Conservation (phyloP, 495 filamentous ascomycete genomes). For the Ascodesmis nigricans region DNA sequence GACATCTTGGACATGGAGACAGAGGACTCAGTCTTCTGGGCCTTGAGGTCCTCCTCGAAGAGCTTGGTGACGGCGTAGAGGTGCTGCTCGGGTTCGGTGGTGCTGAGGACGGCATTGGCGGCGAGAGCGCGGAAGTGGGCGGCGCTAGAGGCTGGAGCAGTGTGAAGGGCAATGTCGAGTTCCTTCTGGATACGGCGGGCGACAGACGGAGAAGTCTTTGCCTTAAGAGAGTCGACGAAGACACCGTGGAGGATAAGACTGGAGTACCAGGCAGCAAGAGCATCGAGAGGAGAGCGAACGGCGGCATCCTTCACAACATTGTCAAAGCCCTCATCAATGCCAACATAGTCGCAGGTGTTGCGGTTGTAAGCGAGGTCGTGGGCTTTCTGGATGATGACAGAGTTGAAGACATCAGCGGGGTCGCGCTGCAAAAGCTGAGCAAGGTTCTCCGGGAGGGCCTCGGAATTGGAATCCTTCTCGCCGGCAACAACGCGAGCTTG, state of each 20-base stretch:
- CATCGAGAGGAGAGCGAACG: slow-evolving; percentile 72
- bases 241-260: slow-evolving; percentile 49
- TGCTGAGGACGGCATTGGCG: slow-evolving; percentile 37
- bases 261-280: slow-evolving; percentile 78
- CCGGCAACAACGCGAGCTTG: slow-evolving; percentile 27
- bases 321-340: slow-evolving; percentile 51
- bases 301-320: slow-evolving; percentile 67
- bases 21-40: slow-evolving; percentile 12
- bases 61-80: slow-evolving; percentile 34
- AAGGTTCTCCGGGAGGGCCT: slow-evolving; percentile 56
- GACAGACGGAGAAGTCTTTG: slow-evolving; percentile 19
- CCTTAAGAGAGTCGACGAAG: slow-evolving; percentile 38
- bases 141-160: slow-evolving; percentile 59
- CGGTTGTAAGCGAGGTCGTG: slow-evolving; percentile 83
- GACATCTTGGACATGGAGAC: slow-evolving; percentile 26
- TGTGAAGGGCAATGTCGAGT: slow-evolving; percentile 43
- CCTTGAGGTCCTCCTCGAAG: slow-evolving; percentile 23
- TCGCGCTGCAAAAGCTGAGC: slow-evolving; percentile 49
- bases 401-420: slow-evolving; percentile 56
- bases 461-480: slow-evolving; percentile 28
- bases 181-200: slow-evolving; percentile 29
- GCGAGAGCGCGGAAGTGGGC: slow-evolving; percentile 60
- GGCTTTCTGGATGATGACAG: slow-evolving; percentile 58
- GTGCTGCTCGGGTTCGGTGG: slow-evolving; percentile 30
- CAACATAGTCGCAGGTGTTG: slow-evolving; percentile 37